Base-by-base conservation (phyloP, 2,329 filamentous ascomycete genomes). In the Fusarium siculi region DNA sequence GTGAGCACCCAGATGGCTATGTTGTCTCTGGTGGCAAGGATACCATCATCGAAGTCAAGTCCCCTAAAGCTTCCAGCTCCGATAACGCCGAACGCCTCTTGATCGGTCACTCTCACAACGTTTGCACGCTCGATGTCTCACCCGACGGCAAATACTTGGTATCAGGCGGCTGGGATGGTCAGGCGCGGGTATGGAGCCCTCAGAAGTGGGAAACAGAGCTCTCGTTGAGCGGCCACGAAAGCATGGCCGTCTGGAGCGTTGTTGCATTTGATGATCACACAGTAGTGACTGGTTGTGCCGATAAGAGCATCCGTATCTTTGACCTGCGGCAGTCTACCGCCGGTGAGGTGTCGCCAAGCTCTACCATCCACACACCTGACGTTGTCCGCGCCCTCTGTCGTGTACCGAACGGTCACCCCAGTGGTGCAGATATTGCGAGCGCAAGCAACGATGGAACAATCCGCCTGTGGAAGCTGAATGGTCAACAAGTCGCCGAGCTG, bases 391-490 rank as follows among this genome's bases (percentile, higher is more conserved):
- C 95, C n/a, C 87, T 99, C 15, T 96, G 93, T 82, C 91, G 90
- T 76, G 85, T 98, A n/a, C 92, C 94, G 2, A 80, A 86, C 30
- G 89, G 89, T 32, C 93, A 97, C 79, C 87, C 92, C 21, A 95
- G 92, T 28, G 93, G 93, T 18, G 96, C 95, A 23, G 92, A 97
- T n/a, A 95, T 99, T 80, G 96, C 95, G 50, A 97, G 95, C 47
- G 95, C 96, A 21, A 94, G 94, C 76, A 99, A 98, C 78, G 96
- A 99, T 79, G 94, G 94, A 34, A 86, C 95, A 25, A 93, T 99
- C 70, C 90, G 95, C 50, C 82, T 98, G 9, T 99, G 95, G 93
- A 96, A 92, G 40, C 79, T 97, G 32, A 89, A 92, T 59, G 96
- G 96, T 1, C 86, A 92, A 55, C 88, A 93, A 66, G 86, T 97